Base-by-base conservation (phyloP, 225 moss, liverwort and hornwort genomes). In the Neckera pumila region DNA sequence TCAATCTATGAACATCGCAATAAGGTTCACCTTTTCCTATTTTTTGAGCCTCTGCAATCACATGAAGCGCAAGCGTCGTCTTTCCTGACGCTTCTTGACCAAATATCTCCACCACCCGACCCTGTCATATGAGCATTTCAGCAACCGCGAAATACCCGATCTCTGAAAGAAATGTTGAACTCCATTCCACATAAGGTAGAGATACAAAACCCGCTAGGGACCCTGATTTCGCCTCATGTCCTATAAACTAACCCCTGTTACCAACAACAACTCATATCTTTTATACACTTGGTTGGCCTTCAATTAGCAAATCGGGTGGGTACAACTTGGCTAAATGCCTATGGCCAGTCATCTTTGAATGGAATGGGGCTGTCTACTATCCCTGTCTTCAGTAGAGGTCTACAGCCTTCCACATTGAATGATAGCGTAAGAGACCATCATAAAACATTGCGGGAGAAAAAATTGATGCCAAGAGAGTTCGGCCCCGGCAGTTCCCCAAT, bases 81-180 rank as follows among this genome's bases (percentile, higher is more conserved):
- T 96, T 96, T 67, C 96, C 96, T 53, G 96, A 95, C 43, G 95
- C 96, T 90, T 96, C 96, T 84, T 95, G 95, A 85, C 96, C 95
- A 88, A 93, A 95, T 67, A 96, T 96, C 90, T 96, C 96, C 89
- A 96, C 95, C 61, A 96, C 96, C 78, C 96, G 92, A 36, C 96
- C 96, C 96, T 94, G 90, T 42, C 86, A 87, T 73, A 84, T 31
- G 51, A 74, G 87, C 5, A 67, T 54, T 53, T 75, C 49, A 83
- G 59, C 83, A 83, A 83, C 42, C 79, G 25, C 38, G 21, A 89
- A 81, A 75, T 19, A 15, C 16, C 58, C 8, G 21, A 63, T 8
- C 18, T 63, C 75, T 28, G 40, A 40, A 56, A 85, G 76, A 20
- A 81, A 36, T 60, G 27, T 81, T 66, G 57, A 51, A 90, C 22